Evolutionary conservation across 345 rosid genomes (phyloP), one percentile per base, ranked within the genome.

Genomic region (Moringa oleifera): DNA sequence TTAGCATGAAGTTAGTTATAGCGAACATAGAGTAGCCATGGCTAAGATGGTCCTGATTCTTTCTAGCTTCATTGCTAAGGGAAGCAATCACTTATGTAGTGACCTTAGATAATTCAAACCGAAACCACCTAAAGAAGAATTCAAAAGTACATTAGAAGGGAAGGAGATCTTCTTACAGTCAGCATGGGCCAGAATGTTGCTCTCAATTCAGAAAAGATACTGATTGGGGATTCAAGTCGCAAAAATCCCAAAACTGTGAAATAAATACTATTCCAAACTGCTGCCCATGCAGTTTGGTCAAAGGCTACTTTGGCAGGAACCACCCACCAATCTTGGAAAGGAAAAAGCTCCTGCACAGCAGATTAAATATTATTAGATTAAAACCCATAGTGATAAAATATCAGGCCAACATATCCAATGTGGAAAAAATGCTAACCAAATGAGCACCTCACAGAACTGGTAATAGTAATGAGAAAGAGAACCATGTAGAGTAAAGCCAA

Each of bases 241-340:
- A 94, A 73, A 59, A 88, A 81, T 52, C 95, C 99, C 65, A 94
- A 68, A 55, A 72, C 83, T 1, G 72, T 55, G 63, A 23, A 94
- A 73, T 94, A 94, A 57, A 90, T 86, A 80, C 95, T 90, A 68
- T 94, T 94, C 97, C 99, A 94, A 75, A 74, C 62, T 20, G 95
- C 95, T 6, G 99, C 73, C 99, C 99, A 88, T n/a, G 72, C 81
- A 1, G 99, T 90, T 75, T 94, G 97, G 70, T 94, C 97, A 53
- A 88, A 88, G 6, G 24, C 89, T 13, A 88, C 96, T 82, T 88
- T 94, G 13, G 53, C 99, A 51, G 96, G 99, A 78, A 94, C 93
- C 64, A 86, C 95, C 99, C 99, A 94, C 99, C 96, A 94, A 65
- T 85, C 97, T 62, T 77, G 83, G 52, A 73, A 88, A 46, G 99